Evolutionary conservation across 2,329 filamentous ascomycete genomes (phyloP).

Genomic region (Aspergillus uvarum): DNA sequence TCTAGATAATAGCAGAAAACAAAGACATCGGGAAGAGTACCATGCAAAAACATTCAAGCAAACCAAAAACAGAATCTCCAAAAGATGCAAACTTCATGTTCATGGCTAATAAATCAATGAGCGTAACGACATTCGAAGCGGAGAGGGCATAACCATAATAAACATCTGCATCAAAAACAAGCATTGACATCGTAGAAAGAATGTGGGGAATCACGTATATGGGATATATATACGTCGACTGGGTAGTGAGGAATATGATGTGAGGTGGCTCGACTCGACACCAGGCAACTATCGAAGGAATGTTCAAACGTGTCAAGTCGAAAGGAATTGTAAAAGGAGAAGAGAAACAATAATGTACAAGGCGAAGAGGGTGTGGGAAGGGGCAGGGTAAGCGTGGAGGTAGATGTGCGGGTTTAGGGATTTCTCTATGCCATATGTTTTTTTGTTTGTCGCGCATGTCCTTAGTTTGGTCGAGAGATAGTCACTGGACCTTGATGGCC

Average conservation of each 20-base stretch:
- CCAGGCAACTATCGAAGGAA: background rate
- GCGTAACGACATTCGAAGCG: slow-evolving; percentile 12
- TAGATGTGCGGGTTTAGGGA: background rate
- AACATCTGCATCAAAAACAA: background rate
- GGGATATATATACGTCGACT: slow-evolving; percentile 5
- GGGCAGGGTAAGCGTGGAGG: background rate
- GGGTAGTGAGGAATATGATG: background rate
- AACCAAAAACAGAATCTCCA: background rate
- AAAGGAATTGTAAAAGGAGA: background rate
- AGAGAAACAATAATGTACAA: slow-evolving; percentile 4
- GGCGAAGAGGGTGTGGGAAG: background rate
- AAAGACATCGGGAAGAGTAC: background rate
- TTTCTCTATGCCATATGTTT: background rate
- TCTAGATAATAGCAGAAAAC: background rate
- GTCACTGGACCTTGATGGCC: background rate
- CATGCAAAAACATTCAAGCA: background rate
- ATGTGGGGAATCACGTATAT: background rate
- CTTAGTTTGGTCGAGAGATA: background rate
- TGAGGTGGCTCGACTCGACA: background rate
- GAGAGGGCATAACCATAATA: slow-evolving; percentile 3
- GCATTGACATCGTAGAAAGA: background rate
- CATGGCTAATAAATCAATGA: slow-evolving; percentile 7
- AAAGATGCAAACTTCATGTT: background rate
- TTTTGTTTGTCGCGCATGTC: background rate
- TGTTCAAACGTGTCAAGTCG: background rate